These are phyloP conservation scores for Coffea humblotiana DNA, from an alignment of 305 asterid species.

Conservation along the genomic window DNA sequence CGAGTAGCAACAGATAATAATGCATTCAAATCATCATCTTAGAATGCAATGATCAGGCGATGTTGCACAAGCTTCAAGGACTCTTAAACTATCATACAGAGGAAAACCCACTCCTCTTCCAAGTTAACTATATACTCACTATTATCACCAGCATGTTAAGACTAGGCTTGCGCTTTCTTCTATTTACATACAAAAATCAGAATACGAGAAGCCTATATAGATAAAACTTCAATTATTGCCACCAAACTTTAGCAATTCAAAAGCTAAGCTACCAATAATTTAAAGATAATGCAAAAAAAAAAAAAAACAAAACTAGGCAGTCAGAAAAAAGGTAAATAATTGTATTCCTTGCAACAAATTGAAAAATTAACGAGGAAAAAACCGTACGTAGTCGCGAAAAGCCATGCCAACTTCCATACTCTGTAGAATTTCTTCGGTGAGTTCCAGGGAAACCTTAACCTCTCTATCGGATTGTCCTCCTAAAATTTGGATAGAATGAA, in stretches of 20 bases:
- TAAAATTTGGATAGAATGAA: constrained; percentile 9
- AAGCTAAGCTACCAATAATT: neutral
- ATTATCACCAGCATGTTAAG: neutral
- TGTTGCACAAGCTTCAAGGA: neutral
- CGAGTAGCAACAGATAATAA: neutral
- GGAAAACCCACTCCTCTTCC: neutral
- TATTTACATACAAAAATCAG: neutral
- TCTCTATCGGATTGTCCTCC: constrained; percentile 78
- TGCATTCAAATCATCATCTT: neutral
- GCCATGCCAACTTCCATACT: constrained; percentile 99
- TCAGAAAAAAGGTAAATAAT: neutral
- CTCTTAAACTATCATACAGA: neutral
- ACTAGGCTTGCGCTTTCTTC: neutral
- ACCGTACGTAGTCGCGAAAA: constrained; percentile 82
- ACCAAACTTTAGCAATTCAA: neutral
- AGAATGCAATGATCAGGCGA: neutral
- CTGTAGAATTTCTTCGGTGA: constrained; percentile 89
- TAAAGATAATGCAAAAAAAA: neutral
- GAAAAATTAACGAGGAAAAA: neutral
- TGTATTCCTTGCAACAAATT: neutral
- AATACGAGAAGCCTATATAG: neutral
- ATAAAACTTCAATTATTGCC: neutral
- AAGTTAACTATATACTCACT: neutral
- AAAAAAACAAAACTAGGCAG: neutral
- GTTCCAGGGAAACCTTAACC: constrained; percentile 79